These are phyloP conservation scores for Leccinum subtestaceum DNA, from an alignment of 768 basidiomycete genomes.

Conservation along the genomic window DNA sequence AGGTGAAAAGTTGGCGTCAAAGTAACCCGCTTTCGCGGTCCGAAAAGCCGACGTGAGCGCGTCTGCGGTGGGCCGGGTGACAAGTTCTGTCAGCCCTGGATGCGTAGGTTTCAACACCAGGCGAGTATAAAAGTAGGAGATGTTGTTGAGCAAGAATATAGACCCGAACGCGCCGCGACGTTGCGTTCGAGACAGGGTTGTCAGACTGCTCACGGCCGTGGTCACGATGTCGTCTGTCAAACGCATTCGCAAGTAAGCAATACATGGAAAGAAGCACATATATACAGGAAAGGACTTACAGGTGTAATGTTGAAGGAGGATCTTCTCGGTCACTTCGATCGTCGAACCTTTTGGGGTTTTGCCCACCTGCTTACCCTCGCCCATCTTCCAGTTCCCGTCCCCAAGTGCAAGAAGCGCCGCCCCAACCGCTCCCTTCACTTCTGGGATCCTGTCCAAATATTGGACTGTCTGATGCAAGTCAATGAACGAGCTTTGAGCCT, in stretches of 20 bases:
- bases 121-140: slow-evolving; percentile 63
- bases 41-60: slow-evolving; percentile 67
- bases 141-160: slow-evolving; percentile 79
- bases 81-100: slow-evolving; percentile 43
- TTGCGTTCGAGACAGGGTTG: slow-evolving; percentile 56
- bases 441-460: slow-evolving; percentile 68
- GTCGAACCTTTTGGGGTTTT: slow-evolving; percentile 38
- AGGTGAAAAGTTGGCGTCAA: slow-evolving; percentile 78
- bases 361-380: slow-evolving; percentile 69
- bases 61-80: slow-evolving; percentile 63
- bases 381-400: slow-evolving; percentile 93
- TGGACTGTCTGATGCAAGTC: slow-evolving; percentile 52
- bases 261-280: not conserved
- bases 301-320: slow-evolving; percentile 71
- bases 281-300: slow-evolving; percentile 44
- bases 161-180: slow-evolving; percentile 66
- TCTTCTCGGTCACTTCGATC: slow-evolving; percentile 53
- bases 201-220: slow-evolving; percentile 59
- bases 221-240: slow-evolving; percentile 71
- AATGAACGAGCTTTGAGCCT: not conserved
- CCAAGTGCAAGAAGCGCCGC: slow-evolving; percentile 68
- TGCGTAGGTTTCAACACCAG: slow-evolving; percentile 53
- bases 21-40: slow-evolving; percentile 80
- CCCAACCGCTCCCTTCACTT: slow-evolving; percentile 65
- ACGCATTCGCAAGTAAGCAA: not conserved